These are phyloP conservation scores for Neurospora hispaniola DNA, from an alignment of 495 filamentous ascomycete genomes.

Conservation along the genomic window DNA sequence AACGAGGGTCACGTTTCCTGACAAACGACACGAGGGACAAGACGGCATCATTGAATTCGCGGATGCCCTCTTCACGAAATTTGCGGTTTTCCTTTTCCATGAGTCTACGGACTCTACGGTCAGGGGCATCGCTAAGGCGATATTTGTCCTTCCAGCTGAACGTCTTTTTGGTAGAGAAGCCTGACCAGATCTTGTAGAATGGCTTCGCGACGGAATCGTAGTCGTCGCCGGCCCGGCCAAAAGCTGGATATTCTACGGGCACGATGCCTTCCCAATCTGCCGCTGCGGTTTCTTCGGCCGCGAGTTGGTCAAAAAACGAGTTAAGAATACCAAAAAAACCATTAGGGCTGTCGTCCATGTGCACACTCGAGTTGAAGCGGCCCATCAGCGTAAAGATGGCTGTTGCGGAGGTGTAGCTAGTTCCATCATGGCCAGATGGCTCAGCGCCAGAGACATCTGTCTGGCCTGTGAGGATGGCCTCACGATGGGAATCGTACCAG, in stretches of 20 bases:
- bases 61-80: conserved; percentile 67
- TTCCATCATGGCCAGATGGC: conserved; percentile 49
- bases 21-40: conserved; percentile 75
- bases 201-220: conserved; percentile 61
- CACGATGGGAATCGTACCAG: conserved; percentile 94
- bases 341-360: conserved; percentile 60
- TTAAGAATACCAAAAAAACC: conserved; percentile 78
- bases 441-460: conserved; percentile 33
- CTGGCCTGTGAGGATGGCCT: conserved; percentile 62
- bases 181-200: conserved; percentile 76
- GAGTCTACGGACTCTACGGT: conserved; percentile 67
- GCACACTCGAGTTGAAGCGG: conserved; percentile 63
- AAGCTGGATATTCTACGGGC: conserved; percentile 59
- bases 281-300: conserved; percentile 66
- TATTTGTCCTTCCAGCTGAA: conserved; percentile 87
- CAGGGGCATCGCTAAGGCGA: conserved; percentile 72
- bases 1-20: conserved; percentile 87
- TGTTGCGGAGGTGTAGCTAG: conserved; percentile 61
- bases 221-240: conserved; percentile 57
- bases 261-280: conserved; percentile 52
- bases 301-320: conserved; percentile 67
- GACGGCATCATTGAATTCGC: conserved; percentile 92
- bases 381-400: conserved; percentile 66
- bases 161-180: conserved; percentile 72
- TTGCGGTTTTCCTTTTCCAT: conserved; percentile 96